Conservation (phyloP, 495 filamentous ascomycete genomes). For the Durotheca rogersii region DNA sequence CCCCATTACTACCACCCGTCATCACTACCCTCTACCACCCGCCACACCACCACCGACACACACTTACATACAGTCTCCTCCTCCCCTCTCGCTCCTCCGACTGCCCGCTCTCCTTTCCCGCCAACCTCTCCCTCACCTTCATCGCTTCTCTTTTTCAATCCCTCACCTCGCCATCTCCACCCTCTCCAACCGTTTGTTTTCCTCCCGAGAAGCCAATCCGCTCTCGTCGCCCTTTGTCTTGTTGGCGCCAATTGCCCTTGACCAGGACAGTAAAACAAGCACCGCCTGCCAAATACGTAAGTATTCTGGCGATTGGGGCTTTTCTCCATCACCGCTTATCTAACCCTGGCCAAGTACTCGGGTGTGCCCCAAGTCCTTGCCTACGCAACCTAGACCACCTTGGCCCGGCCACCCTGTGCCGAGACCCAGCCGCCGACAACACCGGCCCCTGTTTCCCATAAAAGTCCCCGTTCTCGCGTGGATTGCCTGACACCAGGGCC, state of each 20-base stretch:
- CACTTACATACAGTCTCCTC: neutral
- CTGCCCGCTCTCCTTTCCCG: constrained; percentile 23
- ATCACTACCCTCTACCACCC: too few relatives aligned
- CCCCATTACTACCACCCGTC: constrained; percentile 8
- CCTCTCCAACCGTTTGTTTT: constrained; percentile 8
- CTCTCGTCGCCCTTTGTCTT: constrained; percentile 23
- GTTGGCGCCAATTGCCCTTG: constrained; percentile 8
- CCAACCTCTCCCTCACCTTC: constrained; percentile 21
- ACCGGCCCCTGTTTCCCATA: constrained; percentile 26
- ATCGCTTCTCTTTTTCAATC: constrained; percentile 2
- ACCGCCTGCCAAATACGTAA: constrained; percentile 12
- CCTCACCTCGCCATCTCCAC: constrained; percentile 27
- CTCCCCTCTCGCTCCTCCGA: constrained; percentile 32
- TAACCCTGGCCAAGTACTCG: constrained; percentile 31
- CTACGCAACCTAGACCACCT: constrained; percentile 18
- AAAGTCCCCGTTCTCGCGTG: constrained; percentile 28
- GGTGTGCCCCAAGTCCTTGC: constrained; percentile 19
- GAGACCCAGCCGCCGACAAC: constrained; percentile 27
- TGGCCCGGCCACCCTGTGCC: constrained; percentile 13
- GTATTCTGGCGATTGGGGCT: constrained; percentile 14
- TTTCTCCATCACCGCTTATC: constrained; percentile 31
- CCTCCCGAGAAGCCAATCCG: constrained; percentile 14
- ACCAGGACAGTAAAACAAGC: constrained; percentile 13
- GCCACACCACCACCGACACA: constrained; percentile 14
- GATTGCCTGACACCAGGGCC: constrained; percentile 18